Base-by-base conservation (phyloP, 176 grass and related monocot genomes). In the Musa schizocarpa region DNA sequence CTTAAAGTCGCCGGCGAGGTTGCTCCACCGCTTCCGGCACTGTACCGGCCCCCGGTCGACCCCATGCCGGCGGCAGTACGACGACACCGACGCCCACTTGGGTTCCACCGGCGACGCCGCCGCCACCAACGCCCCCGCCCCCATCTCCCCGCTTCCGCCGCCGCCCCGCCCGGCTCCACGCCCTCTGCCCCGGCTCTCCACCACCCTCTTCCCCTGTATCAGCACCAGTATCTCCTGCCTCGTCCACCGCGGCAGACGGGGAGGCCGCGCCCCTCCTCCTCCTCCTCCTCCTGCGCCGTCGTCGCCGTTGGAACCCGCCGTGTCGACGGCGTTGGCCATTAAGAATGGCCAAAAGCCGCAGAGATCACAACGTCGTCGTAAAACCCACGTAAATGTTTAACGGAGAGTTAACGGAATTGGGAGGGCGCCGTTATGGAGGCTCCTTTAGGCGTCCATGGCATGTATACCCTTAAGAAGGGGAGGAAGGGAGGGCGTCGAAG, bases 21-120 rank as follows among this genome's bases (percentile, higher is more conserved):
- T 97, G 79, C 94, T 97, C 90, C 94, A 97, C 63, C 94, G 79
- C 84, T 97, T 97, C 54, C 94, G 83, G 82, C 90, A 97, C 90
- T 97, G 94, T 52, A 97, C 94, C 49, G 90, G 80, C 0, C 90
- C 90, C 52, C 90, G 84, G 77, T 88, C 87, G 22, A 97, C 88
- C 21, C 88, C 94, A 55, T 97, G 94, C 26, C 88, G 82, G 68
- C 85, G 75, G 80, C 94, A 97, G 77, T 93, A 93, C 74, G 86
- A 87, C 8, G 90, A 88, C 51, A 97, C 90, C 12, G 94, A 85
- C 1, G 90, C 88, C 93, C 90, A 97, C 88, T 93, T 96, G 29
- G 93, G 93, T 77, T 90, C 93, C 29, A 92, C 85, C 19, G 81
- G 67, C 13, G 76, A n/a, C 26, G 57, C 52, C 34, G 53, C 56